phyloP scores from a whole-genome alignment of 208 protist species.

The Trypanosoma brucei region DNA sequence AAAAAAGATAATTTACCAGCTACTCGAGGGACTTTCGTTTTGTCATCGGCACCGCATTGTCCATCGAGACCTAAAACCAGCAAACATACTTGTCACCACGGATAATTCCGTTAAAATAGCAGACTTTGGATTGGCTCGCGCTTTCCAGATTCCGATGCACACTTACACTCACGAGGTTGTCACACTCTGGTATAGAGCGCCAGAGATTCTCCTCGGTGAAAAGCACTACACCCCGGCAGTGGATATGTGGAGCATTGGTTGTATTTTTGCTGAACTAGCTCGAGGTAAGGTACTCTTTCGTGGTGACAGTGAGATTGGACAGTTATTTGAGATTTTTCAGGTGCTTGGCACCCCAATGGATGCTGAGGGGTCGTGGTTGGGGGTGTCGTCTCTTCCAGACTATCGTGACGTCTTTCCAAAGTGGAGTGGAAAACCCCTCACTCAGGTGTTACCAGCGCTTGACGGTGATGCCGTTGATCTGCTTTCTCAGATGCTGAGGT shows the following conservation, averaged over 20 bases:
- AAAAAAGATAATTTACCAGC: slow-evolving; percentile 87
- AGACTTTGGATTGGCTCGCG: slow-evolving; percentile 97
- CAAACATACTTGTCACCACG: slow-evolving; percentile 92
- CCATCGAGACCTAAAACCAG: slow-evolving; percentile 95
- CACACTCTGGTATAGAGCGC: slow-evolving; percentile 99
- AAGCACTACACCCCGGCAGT: slow-evolving; percentile 99
- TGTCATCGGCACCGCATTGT: slow-evolving; percentile 93
- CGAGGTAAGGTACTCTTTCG: slow-evolving; percentile 95
- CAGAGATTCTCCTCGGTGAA: slow-evolving; percentile 99
- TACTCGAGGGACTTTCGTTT: slow-evolving; percentile 89
- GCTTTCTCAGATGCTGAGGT: slow-evolving; percentile 86
- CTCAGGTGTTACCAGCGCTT: slow-evolving; percentile 62
- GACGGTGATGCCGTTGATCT: slow-evolving; percentile 82
- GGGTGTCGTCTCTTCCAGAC: slow-evolving; percentile 96
- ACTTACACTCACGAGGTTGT: slow-evolving; percentile 99
- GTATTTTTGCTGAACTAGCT: slow-evolving; percentile 99
- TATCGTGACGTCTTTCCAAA: slow-evolving; percentile 95
- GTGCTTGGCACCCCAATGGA: slow-evolving; percentile 95
- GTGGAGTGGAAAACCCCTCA: slow-evolving; percentile 78
- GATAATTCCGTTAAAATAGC: slow-evolving; percentile 88
- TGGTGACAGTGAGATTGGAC: slow-evolving; percentile 96
- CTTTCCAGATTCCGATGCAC: slow-evolving; percentile 97
- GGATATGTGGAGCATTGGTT: slow-evolving; percentile 99
- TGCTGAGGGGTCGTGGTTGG: slow-evolving; percentile 93
- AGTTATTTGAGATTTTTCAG: slow-evolving; percentile 98